Evolutionary conservation across 2,329 filamentous ascomycete genomes (phyloP).

Genomic region (Aspergillus pseudotamarii): DNA sequence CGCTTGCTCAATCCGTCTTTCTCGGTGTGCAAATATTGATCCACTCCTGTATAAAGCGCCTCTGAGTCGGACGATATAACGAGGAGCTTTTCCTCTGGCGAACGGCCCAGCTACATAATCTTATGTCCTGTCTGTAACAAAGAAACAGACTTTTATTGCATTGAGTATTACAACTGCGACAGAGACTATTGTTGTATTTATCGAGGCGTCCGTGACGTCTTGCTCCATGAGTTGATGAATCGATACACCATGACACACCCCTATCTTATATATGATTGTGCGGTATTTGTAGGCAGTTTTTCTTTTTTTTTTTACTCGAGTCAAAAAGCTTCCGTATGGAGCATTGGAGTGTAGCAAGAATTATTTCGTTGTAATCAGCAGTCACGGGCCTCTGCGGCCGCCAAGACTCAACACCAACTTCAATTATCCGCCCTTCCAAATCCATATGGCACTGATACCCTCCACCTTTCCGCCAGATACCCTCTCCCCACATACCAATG

Average conservation of each 20-base stretch:
- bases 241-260: slow-evolving; percentile 26
- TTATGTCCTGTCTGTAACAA: slow-evolving; percentile 11
- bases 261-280: background rate
- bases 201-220: slow-evolving; percentile 33
- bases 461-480: slow-evolving; percentile 13
- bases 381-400: slow-evolving; percentile 9
- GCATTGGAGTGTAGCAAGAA: background rate
- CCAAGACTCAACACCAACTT: slow-evolving; percentile 20
- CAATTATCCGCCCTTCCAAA: slow-evolving; percentile 7
- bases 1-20: slow-evolving; percentile 1
- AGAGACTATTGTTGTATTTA: slow-evolving; percentile 23
- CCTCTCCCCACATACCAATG: slow-evolving; percentile 32
- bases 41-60: slow-evolving; percentile 15
- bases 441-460: slow-evolving; percentile 5
- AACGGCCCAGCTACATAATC: slow-evolving; percentile 4
- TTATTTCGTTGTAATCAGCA: background rate
- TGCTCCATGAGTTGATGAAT: slow-evolving; percentile 33
- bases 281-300: background rate
- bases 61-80: slow-evolving; percentile 2
- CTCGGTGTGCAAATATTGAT: slow-evolving; percentile 12
- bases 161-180: slow-evolving; percentile 22
- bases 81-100: slow-evolving; percentile 1
- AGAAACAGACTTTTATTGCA: slow-evolving; percentile 17
- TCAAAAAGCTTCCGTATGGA: background rate
- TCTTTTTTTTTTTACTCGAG: background rate